phyloP scores from a whole-genome alignment of 2,329 filamentous ascomycete genomes.

The Apiospora malaysiana region DNA sequence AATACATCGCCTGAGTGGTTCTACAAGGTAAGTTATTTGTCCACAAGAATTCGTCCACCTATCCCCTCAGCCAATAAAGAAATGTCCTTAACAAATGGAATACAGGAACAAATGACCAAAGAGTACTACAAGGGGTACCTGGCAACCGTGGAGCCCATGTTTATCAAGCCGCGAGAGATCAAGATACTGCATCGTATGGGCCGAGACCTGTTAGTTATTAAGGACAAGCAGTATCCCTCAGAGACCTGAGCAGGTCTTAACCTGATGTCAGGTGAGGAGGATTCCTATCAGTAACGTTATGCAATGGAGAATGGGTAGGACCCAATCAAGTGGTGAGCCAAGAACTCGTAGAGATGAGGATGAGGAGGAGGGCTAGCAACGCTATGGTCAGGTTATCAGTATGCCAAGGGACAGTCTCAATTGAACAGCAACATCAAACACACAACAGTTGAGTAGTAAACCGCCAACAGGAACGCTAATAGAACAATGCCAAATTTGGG shows the following conservation, averaged over 20 bases:
- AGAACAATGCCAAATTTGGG: constrained; percentile 24
- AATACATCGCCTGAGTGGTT: background rate
- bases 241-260: background rate
- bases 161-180: background rate
- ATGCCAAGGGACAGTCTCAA: background rate
- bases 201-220: background rate
- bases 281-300: too few relatives aligned
- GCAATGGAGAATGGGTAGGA: too few relatives aligned
- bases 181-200: background rate
- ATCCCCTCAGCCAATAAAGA: background rate
- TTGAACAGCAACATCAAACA: background rate
- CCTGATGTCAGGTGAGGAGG: too few relatives aligned
- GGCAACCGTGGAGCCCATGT: background rate
- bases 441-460: background rate
- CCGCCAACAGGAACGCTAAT: background rate
- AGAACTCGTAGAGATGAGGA: too few relatives aligned
- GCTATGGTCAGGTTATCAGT: too few relatives aligned
- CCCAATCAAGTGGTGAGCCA: too few relatives aligned
- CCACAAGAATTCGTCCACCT: too few relatives aligned
- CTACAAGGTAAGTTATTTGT: background rate
- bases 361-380: too few relatives aligned
- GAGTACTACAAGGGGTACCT: background rate
- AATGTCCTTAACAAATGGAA: background rate
- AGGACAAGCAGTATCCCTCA: background rate
- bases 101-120: background rate